Evolutionary conservation across 352 stramenopile genomes (phyloP).

Genomic region (Phytophthora niederhauseri): DNA sequence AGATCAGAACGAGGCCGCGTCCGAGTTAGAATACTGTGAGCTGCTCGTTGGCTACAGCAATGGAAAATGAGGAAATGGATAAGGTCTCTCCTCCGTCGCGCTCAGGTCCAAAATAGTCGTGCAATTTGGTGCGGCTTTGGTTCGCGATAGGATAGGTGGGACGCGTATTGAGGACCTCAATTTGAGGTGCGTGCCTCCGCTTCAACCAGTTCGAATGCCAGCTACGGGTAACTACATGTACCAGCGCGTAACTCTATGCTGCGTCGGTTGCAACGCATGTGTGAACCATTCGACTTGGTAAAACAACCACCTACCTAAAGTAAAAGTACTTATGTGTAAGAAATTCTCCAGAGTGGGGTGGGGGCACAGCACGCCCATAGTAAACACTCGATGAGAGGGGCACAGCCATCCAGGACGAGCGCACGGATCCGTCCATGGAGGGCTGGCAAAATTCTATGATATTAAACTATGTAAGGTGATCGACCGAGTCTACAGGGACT

Average conservation of each 20-base stretch:
- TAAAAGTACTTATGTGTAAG: not conserved
- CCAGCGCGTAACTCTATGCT: not conserved
- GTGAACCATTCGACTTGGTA: no score
- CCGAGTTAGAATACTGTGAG: not conserved
- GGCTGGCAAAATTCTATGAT: slow-evolving; percentile 13
- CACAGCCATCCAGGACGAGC: slow-evolving; percentile 22
- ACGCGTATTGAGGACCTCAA: no score
- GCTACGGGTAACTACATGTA: no score
- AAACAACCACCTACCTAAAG: not conserved
- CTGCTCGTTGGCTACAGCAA: not conserved
- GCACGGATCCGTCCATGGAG: not conserved
- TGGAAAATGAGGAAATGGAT: slow-evolving; percentile 1
- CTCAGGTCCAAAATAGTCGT: not conserved
- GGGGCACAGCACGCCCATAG: not conserved
- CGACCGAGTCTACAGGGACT: slow-evolving; percentile 43
- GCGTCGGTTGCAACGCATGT: not conserved
- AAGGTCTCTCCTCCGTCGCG: not conserved
- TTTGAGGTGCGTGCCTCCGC: no score
- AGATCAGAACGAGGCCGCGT: no score
- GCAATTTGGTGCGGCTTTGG: slow-evolving; percentile 9
- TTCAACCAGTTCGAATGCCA: not conserved
- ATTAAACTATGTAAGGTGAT: not conserved
- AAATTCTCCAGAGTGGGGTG: not conserved
- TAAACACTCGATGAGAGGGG: slow-evolving; percentile 19
- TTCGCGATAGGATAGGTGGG: no score